phyloP scores from a whole-genome alignment of 164 flowering plant genomes.

The Annona squamosa region DNA sequence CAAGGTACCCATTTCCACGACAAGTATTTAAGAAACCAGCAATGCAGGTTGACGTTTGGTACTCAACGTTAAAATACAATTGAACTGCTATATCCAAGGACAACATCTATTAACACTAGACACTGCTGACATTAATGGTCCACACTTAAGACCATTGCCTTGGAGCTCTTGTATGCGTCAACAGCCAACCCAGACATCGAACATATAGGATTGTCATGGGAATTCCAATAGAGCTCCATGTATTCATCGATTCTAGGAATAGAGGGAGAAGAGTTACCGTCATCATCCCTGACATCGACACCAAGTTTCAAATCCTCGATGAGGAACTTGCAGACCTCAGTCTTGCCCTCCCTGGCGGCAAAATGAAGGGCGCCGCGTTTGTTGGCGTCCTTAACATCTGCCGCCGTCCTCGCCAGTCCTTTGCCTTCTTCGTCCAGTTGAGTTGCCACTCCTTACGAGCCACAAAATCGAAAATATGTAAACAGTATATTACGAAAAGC shows the following conservation, averaged over 20 bases:
- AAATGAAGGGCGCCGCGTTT: slow-evolving; percentile 91
- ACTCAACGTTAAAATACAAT: too few relatives aligned
- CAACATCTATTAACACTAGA: too few relatives aligned
- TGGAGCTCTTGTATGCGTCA: too few relatives aligned
- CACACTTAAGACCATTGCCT: too few relatives aligned
- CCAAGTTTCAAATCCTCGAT: slow-evolving; percentile 73
- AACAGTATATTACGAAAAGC: not conserved
- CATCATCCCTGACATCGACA: slow-evolving; percentile 69
- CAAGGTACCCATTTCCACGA: too few relatives aligned
- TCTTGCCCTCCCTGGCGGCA: slow-evolving; percentile 87
- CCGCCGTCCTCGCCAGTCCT: slow-evolving; percentile 56
- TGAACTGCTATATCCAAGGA: too few relatives aligned
- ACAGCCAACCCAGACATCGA: too few relatives aligned
- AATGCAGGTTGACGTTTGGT: too few relatives aligned
- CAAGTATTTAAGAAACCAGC: too few relatives aligned
- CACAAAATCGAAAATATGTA: not conserved
- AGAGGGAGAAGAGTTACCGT: slow-evolving; percentile 34
- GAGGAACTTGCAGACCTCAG: slow-evolving; percentile 86
- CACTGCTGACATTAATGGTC: too few relatives aligned
- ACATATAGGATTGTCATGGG: too few relatives aligned
- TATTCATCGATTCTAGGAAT: not conserved
- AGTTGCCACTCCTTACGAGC: slow-evolving; percentile 39
- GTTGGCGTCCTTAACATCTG: slow-evolving; percentile 81
- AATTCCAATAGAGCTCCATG: not conserved
- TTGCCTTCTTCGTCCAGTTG: slow-evolving; percentile 67